A percentile compares a stretch with the other conserved stretches of the same genome.
These are phyloP conservation scores for Theobroma grandiflorum DNA, from an alignment of 441 rosid genomes.

Conservation along the genomic window DNA sequence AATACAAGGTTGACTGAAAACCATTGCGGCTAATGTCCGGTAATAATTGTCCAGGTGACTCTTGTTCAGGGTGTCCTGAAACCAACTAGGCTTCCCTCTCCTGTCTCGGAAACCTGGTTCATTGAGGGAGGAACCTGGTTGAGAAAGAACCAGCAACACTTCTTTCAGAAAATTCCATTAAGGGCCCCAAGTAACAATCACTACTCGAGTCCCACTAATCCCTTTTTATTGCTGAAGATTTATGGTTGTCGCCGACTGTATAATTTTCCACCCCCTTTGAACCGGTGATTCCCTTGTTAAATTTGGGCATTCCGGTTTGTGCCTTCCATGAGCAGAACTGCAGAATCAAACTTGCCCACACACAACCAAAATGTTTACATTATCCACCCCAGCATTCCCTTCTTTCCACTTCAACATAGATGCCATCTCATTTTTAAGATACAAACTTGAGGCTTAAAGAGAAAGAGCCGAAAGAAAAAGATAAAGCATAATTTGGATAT, in stretches of 20 bases:
- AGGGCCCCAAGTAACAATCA: background rate
- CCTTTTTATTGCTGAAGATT: no score
- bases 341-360: no score
- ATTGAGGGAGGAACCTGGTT: background rate
- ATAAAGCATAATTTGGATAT: background rate
- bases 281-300: no score
- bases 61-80: background rate
- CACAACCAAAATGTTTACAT: background rate
- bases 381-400: background rate
- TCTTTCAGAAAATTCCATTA: background rate
- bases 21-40: background rate
- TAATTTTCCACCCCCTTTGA: no score
- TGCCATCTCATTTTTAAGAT: background rate
- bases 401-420: background rate
- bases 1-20: slow-evolving; percentile 17
- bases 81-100: background rate
- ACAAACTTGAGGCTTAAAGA: background rate
- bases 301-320: no score
- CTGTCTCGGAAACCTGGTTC: background rate
- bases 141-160: background rate
- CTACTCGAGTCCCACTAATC: no score
- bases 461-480: no score
- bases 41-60: slow-evolving; percentile 10
- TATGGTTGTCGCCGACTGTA: no score
- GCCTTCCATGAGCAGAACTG: no score